A percentile compares a stretch with the other conserved stretches of the same genome.
Conservation (phyloP, 768 basidiomycete species). For the Phlegmacium glaucopus region DNA sequence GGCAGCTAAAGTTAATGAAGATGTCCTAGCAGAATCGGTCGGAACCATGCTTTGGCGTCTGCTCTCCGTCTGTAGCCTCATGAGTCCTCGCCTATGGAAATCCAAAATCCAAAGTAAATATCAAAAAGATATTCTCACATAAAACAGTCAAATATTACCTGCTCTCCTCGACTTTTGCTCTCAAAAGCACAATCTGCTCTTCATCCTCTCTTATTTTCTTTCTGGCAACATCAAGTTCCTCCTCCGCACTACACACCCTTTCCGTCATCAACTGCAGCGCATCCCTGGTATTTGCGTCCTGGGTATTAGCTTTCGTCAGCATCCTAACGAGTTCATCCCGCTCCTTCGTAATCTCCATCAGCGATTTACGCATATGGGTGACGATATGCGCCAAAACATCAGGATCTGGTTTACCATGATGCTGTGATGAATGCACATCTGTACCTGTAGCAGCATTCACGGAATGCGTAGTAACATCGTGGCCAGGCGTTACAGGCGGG, state of each 20-base stretch:
- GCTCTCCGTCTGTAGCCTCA: slow-evolving; percentile 81
- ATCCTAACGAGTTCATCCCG: slow-evolving; percentile 62
- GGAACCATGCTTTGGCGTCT: slow-evolving; percentile 56
- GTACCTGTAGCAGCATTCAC: slow-evolving; percentile 8
- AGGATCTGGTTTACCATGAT: slow-evolving; percentile 47
- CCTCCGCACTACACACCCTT: slow-evolving; percentile 56
- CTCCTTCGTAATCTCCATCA: slow-evolving; percentile 64
- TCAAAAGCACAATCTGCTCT: slow-evolving; percentile 69
- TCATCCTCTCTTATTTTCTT: slow-evolving; percentile 67
- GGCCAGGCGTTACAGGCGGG: slow-evolving; percentile 43
- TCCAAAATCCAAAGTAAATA: neutral
- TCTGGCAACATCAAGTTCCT: slow-evolving; percentile 48
- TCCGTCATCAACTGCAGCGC: slow-evolving; percentile 63
- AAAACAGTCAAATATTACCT: slow-evolving; percentile 42
- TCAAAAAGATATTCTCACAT: slow-evolving; percentile 1
- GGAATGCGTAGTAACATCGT: slow-evolving; percentile 17
- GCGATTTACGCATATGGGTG: slow-evolving; percentile 63
- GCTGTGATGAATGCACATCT: slow-evolving; percentile 1
- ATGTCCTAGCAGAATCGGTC: slow-evolving; percentile 54
- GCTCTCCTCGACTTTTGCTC: slow-evolving; percentile 87
- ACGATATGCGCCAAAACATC: slow-evolving; percentile 75
- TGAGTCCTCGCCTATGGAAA: slow-evolving; percentile 66
- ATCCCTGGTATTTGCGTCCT: slow-evolving; percentile 61
- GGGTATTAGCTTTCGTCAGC: slow-evolving; percentile 45
- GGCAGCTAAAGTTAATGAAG: slow-evolving; percentile 25